phyloP scores from a whole-genome alignment of 108 stramenopile species.

The Pseudonitzschia delicatissima region DNA sequence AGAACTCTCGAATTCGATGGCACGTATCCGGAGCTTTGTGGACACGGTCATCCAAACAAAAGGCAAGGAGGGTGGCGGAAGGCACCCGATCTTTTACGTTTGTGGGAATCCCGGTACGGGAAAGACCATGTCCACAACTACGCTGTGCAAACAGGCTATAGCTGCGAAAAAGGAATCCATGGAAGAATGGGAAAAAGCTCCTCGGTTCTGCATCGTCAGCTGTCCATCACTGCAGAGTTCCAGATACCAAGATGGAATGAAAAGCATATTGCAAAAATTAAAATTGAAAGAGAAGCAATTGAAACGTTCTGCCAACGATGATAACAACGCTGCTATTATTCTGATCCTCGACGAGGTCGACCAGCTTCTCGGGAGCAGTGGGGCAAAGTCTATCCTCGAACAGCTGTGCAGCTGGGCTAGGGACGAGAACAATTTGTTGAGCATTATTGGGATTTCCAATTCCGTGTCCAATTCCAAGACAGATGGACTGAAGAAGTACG shows the following conservation, averaged over 20 bases:
- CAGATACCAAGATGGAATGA: conserved; percentile 8
- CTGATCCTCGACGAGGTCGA: conserved; percentile 81
- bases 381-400: conserved; percentile 35
- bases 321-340: conserved; percentile 30
- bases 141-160: conserved; percentile 3
- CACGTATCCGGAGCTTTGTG: conserved; percentile 18
- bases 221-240: conserved; percentile 17
- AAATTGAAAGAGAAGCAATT: neutral
- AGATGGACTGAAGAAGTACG: conserved; percentile 41
- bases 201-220: conserved; percentile 23
- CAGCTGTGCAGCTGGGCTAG: conserved; percentile 40
- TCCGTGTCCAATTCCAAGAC: conserved; percentile 48
- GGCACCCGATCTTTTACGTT: conserved; percentile 49
- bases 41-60: conserved; percentile 18
- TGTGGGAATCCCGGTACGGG: conserved; percentile 76
- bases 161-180: neutral
- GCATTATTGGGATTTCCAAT: conserved; percentile 81
- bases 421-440: conserved; percentile 38
- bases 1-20: neutral
- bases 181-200: conserved; percentile 12
- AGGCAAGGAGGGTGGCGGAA: conserved; percentile 3
- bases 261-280: conserved; percentile 1
- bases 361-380: conserved; percentile 36
- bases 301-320: neutral
- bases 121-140: conserved; percentile 42